A percentile compares a stretch with the other conserved stretches of the same genome.
Evolutionary conservation across 306 rosid genomes (phyloP).

Genomic region (Macrotyloma uniflorum): DNA sequence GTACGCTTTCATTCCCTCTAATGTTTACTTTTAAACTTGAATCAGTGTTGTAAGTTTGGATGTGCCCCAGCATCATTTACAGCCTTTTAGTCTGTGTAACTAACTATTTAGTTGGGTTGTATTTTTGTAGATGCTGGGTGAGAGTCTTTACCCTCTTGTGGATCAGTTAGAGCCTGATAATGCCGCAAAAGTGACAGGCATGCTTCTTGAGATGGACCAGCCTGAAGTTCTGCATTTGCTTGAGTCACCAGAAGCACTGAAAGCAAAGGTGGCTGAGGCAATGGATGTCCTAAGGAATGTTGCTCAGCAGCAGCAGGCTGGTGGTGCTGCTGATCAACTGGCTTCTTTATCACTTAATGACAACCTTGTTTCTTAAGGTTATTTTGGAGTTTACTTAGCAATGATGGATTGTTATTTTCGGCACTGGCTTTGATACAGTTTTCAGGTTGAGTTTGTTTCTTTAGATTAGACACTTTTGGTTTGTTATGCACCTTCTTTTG

Average conservation of each 20-base stretch:
- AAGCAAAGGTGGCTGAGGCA: constrained; percentile 96
- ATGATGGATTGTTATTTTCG: constrained; percentile 38
- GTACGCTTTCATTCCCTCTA: constrained; percentile 44
- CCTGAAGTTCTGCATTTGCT: constrained; percentile 97
- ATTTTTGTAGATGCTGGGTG: constrained; percentile 88
- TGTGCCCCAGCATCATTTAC: neutral
- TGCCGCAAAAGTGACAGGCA: constrained; percentile 98
- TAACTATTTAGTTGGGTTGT: constrained; percentile 31
- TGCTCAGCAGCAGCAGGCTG: constrained; percentile 89
- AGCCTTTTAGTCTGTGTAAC: constrained; percentile 13
- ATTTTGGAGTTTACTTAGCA: constrained; percentile 10
- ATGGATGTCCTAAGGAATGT: constrained; percentile 95
- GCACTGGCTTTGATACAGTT: constrained; percentile 42
- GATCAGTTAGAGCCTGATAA: constrained; percentile 95
- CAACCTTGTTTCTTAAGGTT: constrained; percentile 71
- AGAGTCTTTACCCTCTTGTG: constrained; percentile 95
- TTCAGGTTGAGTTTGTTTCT: constrained; percentile 49
- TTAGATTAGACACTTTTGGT: constrained; percentile 33
- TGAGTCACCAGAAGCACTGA: constrained; percentile 97
- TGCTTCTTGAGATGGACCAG: constrained; percentile 99
- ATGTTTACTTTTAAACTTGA: neutral
- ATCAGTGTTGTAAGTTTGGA: neutral
- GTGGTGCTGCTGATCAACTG: constrained; percentile 83
- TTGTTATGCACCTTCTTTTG: constrained; percentile 22
- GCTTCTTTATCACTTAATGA: constrained; percentile 79